phyloP scores from a whole-genome alignment of 2,329 filamentous ascomycete species.

The Lasiodiplodia sp. region DNA sequence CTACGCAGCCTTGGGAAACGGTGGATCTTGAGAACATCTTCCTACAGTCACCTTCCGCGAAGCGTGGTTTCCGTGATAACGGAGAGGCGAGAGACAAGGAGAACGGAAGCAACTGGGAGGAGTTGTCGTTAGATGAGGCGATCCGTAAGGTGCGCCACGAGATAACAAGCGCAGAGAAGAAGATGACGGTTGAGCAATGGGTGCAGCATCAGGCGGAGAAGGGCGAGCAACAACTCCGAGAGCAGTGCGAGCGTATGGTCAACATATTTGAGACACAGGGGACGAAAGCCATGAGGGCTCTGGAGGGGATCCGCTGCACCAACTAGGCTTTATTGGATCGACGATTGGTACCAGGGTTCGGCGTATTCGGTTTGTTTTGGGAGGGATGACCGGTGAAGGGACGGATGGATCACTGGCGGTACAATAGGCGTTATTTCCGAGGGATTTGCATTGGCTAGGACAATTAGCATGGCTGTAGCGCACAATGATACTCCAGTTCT shows the following conservation, averaged over 20 bases:
- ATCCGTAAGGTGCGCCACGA: constrained; percentile 63
- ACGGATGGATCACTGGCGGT: neutral
- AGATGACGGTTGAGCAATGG: constrained; percentile 95
- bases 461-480: constrained; percentile 1
- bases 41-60: constrained; percentile 48
- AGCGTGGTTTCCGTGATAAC: constrained; percentile 32
- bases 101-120: constrained; percentile 32
- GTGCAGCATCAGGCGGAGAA: constrained; percentile 80
- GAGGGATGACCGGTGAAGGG: neutral
- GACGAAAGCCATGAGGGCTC: constrained; percentile 73
- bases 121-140: constrained; percentile 43
- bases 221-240: constrained; percentile 79
- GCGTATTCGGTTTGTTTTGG: constrained; percentile 6
- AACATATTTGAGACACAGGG: constrained; percentile 84
- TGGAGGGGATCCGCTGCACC: constrained; percentile 71
- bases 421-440: constrained; percentile 9
- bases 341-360: constrained; percentile 5
- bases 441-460: neutral
- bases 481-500: constrained; percentile 16
- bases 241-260: constrained; percentile 85
- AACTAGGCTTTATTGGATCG: constrained; percentile 16
- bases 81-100: constrained; percentile 37
- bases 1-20: constrained; percentile 71
- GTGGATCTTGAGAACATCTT: constrained; percentile 80
- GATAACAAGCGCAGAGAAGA: constrained; percentile 78